A percentile compares a stretch with the other conserved stretches of the same genome.
Conservation (phyloP, 108 stramenopile species). For the Mayamaea pseudoterrestris region DNA sequence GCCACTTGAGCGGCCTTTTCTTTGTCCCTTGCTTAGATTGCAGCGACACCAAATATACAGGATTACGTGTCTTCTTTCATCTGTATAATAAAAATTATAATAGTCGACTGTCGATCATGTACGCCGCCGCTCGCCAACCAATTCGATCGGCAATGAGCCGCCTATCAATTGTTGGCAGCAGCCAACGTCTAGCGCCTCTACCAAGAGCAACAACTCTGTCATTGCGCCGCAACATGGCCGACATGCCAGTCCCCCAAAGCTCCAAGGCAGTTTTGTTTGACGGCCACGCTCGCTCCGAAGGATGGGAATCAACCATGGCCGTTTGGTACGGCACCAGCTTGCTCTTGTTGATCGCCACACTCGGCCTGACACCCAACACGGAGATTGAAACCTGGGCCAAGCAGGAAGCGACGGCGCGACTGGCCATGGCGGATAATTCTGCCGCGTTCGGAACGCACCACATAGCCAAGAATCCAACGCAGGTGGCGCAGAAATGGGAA, state of each 20-base stretch:
- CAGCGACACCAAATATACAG: too few relatives aligned
- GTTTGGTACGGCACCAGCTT: conserved; percentile 30
- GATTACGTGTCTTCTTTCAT: too few relatives aligned
- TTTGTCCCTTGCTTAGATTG: too few relatives aligned
- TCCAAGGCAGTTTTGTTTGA: conserved; percentile 38
- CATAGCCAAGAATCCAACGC: conserved; percentile 4
- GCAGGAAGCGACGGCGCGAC: conserved; percentile 37
- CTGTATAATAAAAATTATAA: too few relatives aligned
- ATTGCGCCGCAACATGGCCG: conserved; percentile 8
- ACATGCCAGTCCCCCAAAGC: conserved; percentile 32
- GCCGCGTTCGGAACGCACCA: conserved; percentile 48
- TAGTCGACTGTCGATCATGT: too few relatives aligned
- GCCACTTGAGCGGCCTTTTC: too few relatives aligned
- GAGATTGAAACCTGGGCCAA: conserved; percentile 44
- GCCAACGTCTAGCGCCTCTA: conserved; percentile 39
- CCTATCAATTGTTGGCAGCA: conserved; percentile 18
- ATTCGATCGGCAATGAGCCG: conserved; percentile 63
- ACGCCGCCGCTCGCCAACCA: too few relatives aligned
- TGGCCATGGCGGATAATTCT: conserved; percentile 25
- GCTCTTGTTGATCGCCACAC: conserved; percentile 12
- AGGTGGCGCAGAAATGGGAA: conserved; percentile 18
- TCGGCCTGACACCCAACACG: conserved; percentile 25
- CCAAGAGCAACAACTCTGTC: conserved; percentile 72
- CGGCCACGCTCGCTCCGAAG: conserved; percentile 38
- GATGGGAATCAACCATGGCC: conserved; percentile 32